phyloP scores from a whole-genome alignment of 2,329 filamentous ascomycete genomes.

The Diaporthe sp. region DNA sequence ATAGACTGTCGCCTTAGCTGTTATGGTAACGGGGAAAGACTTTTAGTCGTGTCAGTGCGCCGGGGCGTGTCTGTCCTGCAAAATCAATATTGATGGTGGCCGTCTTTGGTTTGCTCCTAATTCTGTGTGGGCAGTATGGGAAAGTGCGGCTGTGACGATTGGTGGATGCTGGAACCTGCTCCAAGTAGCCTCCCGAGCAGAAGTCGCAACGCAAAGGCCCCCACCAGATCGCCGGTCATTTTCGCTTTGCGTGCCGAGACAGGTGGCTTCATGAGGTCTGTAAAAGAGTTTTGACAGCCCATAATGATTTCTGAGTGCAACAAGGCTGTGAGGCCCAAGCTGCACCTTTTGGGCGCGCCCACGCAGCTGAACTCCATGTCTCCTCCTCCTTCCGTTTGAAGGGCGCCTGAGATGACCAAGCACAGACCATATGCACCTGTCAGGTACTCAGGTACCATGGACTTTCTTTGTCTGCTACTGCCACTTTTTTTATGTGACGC shows the following conservation, averaged over 20 bases:
- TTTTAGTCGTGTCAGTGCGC: background rate
- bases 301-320: background rate
- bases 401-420: background rate
- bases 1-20: background rate
- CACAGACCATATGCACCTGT: background rate
- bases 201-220: background rate
- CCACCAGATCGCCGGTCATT: fast-evolving
- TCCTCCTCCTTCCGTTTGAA: background rate
- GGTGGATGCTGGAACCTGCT: background rate
- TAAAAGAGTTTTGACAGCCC: background rate
- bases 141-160: background rate
- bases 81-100: background rate
- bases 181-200: background rate
- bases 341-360: too few relatives aligned
- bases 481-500: background rate
- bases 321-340: background rate
- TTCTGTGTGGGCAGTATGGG: background rate
- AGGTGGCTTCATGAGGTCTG: too few relatives aligned
- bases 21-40: background rate
- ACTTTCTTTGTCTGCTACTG: background rate
- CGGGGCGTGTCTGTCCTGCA: too few relatives aligned
- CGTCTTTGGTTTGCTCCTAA: background rate
- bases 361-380: background rate
- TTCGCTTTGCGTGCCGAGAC: fast-evolving
- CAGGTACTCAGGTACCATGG: background rate